These are phyloP conservation scores for Posidonia oceanica DNA, from an alignment of 116 monocot genomes.

Conservation along the genomic window DNA sequence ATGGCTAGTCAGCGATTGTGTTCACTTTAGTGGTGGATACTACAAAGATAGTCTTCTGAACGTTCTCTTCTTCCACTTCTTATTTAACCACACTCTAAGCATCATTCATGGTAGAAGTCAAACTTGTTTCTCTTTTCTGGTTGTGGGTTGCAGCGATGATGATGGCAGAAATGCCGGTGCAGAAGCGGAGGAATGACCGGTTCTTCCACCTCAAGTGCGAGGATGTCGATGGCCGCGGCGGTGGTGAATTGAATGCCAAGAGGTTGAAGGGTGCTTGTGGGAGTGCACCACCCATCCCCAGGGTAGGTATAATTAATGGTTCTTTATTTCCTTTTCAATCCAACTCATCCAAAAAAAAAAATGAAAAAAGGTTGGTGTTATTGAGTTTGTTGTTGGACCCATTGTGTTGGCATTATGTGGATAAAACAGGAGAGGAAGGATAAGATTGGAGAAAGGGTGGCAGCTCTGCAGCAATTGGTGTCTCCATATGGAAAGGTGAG, in stretches of 20 bases:
- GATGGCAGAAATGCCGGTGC: not conserved
- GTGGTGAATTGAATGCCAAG: not conserved
- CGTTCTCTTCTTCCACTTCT: not conserved
- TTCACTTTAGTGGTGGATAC: not conserved
- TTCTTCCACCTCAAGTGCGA: conserved; percentile 5
- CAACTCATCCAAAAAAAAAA: not conserved
- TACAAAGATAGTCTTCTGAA: not conserved
- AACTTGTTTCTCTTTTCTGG: not conserved
- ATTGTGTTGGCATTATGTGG: not conserved
- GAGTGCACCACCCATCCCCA: not conserved
- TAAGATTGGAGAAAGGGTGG: conserved; percentile 21
- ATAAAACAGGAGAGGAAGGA: conserved; percentile 25
- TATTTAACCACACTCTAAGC: not conserved
- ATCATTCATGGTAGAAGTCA: not conserved
- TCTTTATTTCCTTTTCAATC: no score
- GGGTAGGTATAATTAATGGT: not conserved
- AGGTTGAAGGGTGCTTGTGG: conserved; percentile 3
- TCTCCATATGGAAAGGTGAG: conserved; percentile 30
- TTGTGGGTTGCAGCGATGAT: not conserved
- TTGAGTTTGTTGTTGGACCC: not conserved
- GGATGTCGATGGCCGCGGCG: not conserved
- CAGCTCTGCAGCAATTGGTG: conserved; percentile 30
- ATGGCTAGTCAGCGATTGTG: not conserved
- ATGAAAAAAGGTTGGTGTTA: no score
- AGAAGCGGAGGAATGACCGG: not conserved